Percentiles rank a stretch among this genome's conserved stretches.
Evolutionary conservation across 768 basidiomycete species (phyloP).

Genomic region (Astraeus odoratus): DNA sequence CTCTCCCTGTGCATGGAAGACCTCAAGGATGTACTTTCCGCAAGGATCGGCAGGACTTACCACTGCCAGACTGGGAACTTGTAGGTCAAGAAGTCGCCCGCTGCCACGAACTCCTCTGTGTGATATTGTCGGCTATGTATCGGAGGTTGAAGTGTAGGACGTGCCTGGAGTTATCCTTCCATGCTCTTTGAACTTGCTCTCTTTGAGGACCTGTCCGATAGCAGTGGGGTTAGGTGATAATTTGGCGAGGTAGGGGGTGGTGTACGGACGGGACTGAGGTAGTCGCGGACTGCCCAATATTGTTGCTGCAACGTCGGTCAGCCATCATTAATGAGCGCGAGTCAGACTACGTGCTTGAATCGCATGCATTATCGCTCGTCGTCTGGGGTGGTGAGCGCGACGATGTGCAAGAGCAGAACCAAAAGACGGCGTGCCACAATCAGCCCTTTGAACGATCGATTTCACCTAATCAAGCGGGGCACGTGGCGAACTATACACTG

Average conservation of each 20-base stretch:
- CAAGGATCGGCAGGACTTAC: constrained; percentile 37
- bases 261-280: constrained; percentile 75
- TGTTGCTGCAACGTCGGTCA: constrained; percentile 54
- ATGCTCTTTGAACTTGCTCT: constrained; percentile 99
- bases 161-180: constrained; percentile 91
- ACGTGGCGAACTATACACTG: no score
- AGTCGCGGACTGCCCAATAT: constrained; percentile 90
- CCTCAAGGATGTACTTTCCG: background rate
- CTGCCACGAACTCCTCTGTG: constrained; percentile 94
- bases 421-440: constrained; percentile 19
- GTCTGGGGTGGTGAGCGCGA: constrained; percentile 5
- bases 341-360: constrained; percentile 32
- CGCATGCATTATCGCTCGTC: constrained; percentile 35
- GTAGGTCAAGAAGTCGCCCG: constrained; percentile 94
- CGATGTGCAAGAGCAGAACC: constrained; percentile 15
- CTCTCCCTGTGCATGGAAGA: constrained; percentile 61
- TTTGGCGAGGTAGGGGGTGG: constrained; percentile 3
- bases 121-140: constrained; percentile 8
- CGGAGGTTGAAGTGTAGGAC: constrained; percentile 15
- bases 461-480: constrained; percentile 24
- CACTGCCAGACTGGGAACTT: constrained; percentile 99
- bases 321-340: background rate
- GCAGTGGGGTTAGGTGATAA: constrained; percentile 16
- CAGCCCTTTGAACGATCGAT: constrained; percentile 30
- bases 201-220: constrained; percentile 74